Evolutionary conservation across 2,329 filamentous ascomycete genomes (phyloP).

Genomic region (Metarhizium robertsii): DNA sequence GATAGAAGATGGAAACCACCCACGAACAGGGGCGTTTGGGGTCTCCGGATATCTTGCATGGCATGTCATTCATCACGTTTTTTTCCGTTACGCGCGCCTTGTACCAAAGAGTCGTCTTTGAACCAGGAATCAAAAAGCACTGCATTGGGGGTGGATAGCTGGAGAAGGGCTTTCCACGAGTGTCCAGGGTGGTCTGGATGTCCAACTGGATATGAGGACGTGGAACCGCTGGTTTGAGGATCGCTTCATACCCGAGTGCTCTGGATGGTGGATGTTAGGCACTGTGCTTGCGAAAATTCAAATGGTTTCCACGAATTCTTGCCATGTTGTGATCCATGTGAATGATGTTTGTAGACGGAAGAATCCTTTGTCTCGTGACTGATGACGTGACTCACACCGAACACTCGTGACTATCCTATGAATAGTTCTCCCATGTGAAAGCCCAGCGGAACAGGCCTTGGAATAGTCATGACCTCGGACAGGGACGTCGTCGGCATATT

Average conservation of each 20-base stretch:
- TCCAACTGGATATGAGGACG: constrained; percentile 45
- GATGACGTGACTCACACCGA: not conserved
- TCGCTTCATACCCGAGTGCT: constrained; percentile 51
- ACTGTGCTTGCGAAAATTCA: constrained; percentile 52
- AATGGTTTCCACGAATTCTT: constrained; percentile 41
- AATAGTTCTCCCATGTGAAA: too few relatives aligned
- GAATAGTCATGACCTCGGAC: too few relatives aligned
- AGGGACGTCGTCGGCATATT: too few relatives aligned
- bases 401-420: not conserved
- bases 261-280: constrained; percentile 36
- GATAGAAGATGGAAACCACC: constrained; percentile 62
- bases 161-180: constrained; percentile 51
- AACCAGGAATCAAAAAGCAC: constrained; percentile 30
- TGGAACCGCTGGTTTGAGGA: constrained; percentile 54
- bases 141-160: constrained; percentile 48
- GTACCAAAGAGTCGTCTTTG: constrained; percentile 35
- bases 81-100: constrained; percentile 32
- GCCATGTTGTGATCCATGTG: not conserved
- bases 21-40: constrained; percentile 60
- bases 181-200: constrained; percentile 30
- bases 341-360: constrained; percentile 1
- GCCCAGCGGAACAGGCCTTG: too few relatives aligned
- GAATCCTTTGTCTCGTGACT: not conserved
- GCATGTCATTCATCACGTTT: constrained; percentile 40
- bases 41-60: constrained; percentile 76